Evolutionary conservation across 2,329 filamentous ascomycete species (phyloP), one percentile per base, ranked within the genome.

Genomic region (Aspergillus tubingensis): DNA sequence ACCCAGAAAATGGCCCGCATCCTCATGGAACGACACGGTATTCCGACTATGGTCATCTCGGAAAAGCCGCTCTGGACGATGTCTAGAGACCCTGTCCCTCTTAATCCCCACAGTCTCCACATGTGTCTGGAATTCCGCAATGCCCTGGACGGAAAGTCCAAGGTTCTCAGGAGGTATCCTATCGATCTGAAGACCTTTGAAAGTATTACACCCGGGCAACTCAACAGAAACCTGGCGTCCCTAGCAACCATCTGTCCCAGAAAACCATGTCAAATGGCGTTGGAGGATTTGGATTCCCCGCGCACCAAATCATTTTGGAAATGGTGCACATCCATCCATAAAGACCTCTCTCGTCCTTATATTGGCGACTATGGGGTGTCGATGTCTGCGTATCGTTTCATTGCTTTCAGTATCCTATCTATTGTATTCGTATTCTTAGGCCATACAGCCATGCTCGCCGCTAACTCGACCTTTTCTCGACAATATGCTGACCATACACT

Each of bases 141-240:
- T 65, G 39, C 69, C 6, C 49, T 65, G 8, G 76, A 72, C 17
- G 76, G 76, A 5, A 72, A 75, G 53, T 71, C 64, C 3, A 65
- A 67, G 10, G 69, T 79, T 17, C 54, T 78, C 39, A 71, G 69
- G 65, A 75, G 70, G 47, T 80, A 70, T 59, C 80, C 80, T 13
- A 78, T 82, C 59, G 79, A 82, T 62, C 62, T 82, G 50, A 72
- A 74, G 61, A 80, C 78, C 0, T 82, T 82, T 55, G 72, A 81
- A 63, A 79, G 76, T 58, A 79, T 82, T 62, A 75, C 80, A 13
- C 75, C 80, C 11, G 67, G 74, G 11, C 79, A 81, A 51, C 70
- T 82, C 27, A 82, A 81, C 64, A 72, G 77, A 36, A 81, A 82
- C 58, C 65, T 82, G 23, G 78, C 79, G 30, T 80, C 76, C 21